Evolutionary conservation across 768 basidiomycete species (phyloP).

Genomic region (Rhodotorula babjevae): DNA sequence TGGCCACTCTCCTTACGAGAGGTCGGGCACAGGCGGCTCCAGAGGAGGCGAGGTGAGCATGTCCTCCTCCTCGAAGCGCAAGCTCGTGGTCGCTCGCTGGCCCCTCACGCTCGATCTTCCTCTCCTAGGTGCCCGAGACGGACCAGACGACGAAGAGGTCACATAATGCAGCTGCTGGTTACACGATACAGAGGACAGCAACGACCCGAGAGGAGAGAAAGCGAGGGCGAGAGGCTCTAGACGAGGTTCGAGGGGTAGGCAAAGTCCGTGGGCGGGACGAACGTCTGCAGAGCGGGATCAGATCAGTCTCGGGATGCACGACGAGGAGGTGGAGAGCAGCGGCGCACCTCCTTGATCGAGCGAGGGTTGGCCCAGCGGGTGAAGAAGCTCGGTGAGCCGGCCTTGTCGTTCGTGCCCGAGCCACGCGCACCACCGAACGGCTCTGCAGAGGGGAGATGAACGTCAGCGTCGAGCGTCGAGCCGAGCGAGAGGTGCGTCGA

Average conservation of each 20-base stretch:
- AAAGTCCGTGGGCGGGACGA: not conserved
- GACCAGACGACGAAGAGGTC: no score
- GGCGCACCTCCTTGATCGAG: conserved; percentile 74
- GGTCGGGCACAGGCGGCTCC: no score
- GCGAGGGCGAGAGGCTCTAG: not conserved
- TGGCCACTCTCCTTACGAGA: no score
- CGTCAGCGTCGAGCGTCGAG: not conserved
- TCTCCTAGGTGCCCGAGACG: no score
- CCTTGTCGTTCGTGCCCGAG: conserved; percentile 77
- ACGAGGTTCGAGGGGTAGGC: not conserved
- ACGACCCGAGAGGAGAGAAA: not conserved
- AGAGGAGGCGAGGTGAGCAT: no score
- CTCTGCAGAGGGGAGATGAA: conserved; percentile 45
- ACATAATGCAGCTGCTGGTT: not conserved
- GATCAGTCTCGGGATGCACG: no score
- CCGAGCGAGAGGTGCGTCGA: no score
- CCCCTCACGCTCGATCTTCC: no score
- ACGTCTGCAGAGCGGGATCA: not conserved
- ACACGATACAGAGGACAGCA: not conserved
- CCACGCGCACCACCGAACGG: conserved; percentile 87
- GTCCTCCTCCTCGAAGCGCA: no score
- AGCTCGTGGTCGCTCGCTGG: no score
- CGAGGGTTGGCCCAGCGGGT: conserved; percentile 67
- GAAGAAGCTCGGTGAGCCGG: conserved; percentile 72
- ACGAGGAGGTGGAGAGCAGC: not conserved